Evolutionary conservation across 1,139 yeast species (phyloP).

Genomic region (Insectozyma bohioensis): DNA sequence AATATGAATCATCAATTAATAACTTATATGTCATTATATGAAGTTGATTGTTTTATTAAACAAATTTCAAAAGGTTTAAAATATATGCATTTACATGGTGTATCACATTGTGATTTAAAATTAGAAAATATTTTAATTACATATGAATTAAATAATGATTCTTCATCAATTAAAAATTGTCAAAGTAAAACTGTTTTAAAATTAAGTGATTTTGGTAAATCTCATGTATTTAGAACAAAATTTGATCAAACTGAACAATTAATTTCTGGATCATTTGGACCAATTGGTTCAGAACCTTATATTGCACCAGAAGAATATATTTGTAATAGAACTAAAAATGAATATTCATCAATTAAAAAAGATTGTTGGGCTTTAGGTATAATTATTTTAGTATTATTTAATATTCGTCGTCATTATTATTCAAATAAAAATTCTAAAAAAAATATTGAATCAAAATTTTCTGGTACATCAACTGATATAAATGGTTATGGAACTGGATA

Average conservation of each 20-base stretch:
- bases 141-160: slow-evolving; percentile 18
- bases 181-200: slow-evolving; percentile 44
- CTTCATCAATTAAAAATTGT: slow-evolving; percentile 21
- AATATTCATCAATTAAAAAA: slow-evolving; percentile 52
- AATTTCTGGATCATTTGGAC: slow-evolving; percentile 53
- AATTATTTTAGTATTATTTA: slow-evolving; percentile 34
- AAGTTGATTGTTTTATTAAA: slow-evolving; percentile 69
- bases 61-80: slow-evolving; percentile 64
- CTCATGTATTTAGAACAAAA: slow-evolving; percentile 70
- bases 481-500: slow-evolving; percentile 14
- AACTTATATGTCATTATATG: slow-evolving; percentile 39
- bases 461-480: not conserved
- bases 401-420: slow-evolving; percentile 30
- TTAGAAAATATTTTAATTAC: slow-evolving; percentile 59
- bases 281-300: slow-evolving; percentile 75
- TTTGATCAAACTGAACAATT: slow-evolving; percentile 58
- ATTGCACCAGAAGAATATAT: slow-evolving; percentile 70
- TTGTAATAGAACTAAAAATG: slow-evolving; percentile 9
- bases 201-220: slow-evolving; percentile 73
- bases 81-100: slow-evolving; percentile 72
- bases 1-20: slow-evolving; percentile 17
- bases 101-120: slow-evolving; percentile 74
- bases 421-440: slow-evolving; percentile 12
- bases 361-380: slow-evolving; percentile 75
- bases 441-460: not conserved